phyloP scores from a whole-genome alignment of 2,329 filamentous ascomycete genomes.

The Penicillium sp. region DNA sequence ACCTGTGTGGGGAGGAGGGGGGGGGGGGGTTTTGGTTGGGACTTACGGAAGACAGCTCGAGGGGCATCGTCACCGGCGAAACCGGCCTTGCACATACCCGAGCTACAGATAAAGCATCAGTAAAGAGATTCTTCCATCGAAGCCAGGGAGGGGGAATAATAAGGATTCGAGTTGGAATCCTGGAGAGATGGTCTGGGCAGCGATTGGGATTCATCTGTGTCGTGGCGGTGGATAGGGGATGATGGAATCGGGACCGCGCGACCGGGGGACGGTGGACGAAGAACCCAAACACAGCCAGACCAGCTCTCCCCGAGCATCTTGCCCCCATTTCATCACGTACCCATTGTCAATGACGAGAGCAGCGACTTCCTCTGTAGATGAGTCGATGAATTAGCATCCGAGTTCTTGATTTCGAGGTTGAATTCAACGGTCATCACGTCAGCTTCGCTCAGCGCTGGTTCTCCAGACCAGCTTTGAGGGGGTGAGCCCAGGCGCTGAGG shows the following conservation, averaged over 20 bases:
- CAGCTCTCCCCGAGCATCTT: constrained; percentile 9
- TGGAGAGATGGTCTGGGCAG: constrained; percentile 15
- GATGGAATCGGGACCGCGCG: constrained; percentile 31
- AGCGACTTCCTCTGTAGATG: constrained; percentile 92
- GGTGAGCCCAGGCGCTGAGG: constrained; percentile 36
- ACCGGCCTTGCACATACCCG: constrained; percentile 99
- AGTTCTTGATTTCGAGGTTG: constrained; percentile 22
- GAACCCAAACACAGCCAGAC: constrained; percentile 37
- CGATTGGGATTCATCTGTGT: constrained; percentile 27
- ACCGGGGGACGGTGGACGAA: constrained; percentile 27
- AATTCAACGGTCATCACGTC: constrained; percentile 18
- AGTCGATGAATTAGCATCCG: constrained; percentile 48
- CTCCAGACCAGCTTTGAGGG: constrained; percentile 21
- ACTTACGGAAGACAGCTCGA: constrained; percentile 99
- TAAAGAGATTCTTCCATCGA: constrained; percentile 22
- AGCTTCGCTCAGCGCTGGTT: constrained; percentile 16
- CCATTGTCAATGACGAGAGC: constrained; percentile 99
- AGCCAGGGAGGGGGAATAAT: background rate
- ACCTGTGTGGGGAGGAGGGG: constrained; percentile 24
- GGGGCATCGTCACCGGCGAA: constrained; percentile 99
- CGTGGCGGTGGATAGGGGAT: constrained; percentile 26
- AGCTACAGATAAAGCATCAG: constrained; percentile 66
- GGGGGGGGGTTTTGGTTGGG: constrained; percentile 8
- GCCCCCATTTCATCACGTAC: constrained; percentile 69
- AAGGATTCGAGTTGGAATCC: background rate